These are phyloP conservation scores for Rhodamnia rubescens DNA, from an alignment of 345 rosid species.

Conservation along the genomic window DNA sequence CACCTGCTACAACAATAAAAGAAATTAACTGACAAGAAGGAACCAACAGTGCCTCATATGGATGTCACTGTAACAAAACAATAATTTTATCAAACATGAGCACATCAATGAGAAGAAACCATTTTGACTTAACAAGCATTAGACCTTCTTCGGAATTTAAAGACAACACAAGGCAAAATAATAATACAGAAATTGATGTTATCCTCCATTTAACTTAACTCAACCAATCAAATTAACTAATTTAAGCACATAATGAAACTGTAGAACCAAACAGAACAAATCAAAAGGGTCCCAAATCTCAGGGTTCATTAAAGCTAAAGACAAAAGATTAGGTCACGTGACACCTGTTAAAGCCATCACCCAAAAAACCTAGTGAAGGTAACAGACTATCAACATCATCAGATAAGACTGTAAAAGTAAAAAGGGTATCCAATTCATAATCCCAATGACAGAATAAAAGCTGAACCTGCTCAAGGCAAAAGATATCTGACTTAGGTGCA, in stretches of 20 bases:
- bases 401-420: neutral
- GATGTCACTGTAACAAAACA: neutral
- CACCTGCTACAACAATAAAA: slow-evolving; percentile 22
- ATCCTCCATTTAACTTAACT: neutral
- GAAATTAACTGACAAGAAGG: neutral
- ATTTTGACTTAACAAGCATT: neutral
- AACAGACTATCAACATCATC: neutral
- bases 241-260: neutral
- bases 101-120: neutral
- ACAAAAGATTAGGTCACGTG: neutral
- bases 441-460: neutral
- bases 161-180: neutral
- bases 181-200: neutral
- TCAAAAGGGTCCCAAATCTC: neutral
- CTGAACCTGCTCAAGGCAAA: neutral
- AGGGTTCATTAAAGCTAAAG: neutral
- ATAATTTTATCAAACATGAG: neutral
- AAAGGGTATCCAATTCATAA: neutral
- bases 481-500: neutral
- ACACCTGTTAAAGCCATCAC: neutral
- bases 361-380: neutral
- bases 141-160: neutral
- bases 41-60: neutral
- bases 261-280: neutral
- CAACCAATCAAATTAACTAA: neutral